These are phyloP conservation scores for Talaromyces sp. DNA, from an alignment of 2,329 filamentous ascomycete genomes.

Conservation along the genomic window DNA sequence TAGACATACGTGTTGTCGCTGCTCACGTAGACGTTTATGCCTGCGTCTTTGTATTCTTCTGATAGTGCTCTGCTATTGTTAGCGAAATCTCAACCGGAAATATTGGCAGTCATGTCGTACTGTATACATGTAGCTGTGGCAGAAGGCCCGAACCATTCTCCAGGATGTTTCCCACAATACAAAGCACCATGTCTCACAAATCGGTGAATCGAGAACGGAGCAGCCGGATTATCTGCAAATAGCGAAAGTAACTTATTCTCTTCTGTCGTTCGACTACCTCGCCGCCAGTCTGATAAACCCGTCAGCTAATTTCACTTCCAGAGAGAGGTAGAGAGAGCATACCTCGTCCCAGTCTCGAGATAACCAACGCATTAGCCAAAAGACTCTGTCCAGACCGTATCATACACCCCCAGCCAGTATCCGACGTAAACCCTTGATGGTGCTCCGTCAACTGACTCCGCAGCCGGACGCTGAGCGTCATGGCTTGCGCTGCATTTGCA, in stretches of 20 bases:
- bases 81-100: too few relatives aligned
- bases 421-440: conserved; percentile 76
- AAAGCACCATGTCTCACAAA: conserved; percentile 86
- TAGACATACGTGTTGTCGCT: conserved; percentile 91
- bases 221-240: conserved; percentile 82
- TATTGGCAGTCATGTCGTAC: too few relatives aligned
- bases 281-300: conserved; percentile 68
- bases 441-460: conserved; percentile 72
- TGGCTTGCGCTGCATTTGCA: conserved; percentile 65
- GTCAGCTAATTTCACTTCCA: not conserved
- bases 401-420: conserved; percentile 99
- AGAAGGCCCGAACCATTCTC: conserved; percentile 98
- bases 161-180: conserved; percentile 89
- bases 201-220: conserved; percentile 90
- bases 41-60: conserved; percentile 60
- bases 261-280: conserved; percentile 55
- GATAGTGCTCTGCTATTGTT: conserved; percentile 64
- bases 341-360: conserved; percentile 77
- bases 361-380: conserved; percentile 77
- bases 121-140: conserved; percentile 92
- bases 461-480: conserved; percentile 82
- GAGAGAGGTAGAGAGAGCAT: conserved; percentile 23
- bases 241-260: conserved; percentile 72
- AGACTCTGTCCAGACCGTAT: conserved; percentile 93
- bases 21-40: conserved; percentile 80